phyloP scores from a whole-genome alignment of 2,329 filamentous ascomycete genomes.

The Dothidotthia symphoricarpi region DNA sequence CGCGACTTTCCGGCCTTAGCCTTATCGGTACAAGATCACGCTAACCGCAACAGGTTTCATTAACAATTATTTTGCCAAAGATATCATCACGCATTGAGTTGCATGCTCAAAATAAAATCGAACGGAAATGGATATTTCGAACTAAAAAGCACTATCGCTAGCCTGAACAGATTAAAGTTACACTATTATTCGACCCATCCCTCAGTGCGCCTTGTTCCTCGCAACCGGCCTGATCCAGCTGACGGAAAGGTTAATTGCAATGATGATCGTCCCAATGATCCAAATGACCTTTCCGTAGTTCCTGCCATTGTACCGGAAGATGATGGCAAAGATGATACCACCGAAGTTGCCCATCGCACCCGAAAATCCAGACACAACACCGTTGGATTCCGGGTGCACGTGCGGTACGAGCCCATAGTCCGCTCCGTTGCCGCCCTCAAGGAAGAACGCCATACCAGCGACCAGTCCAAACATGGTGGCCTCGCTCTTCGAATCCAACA shows the following conservation, averaged over 20 bases:
- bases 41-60: background rate
- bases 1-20: conserved; percentile 6
- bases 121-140: too few species aligned
- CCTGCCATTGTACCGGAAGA: conserved; percentile 70
- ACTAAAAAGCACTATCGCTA: too few species aligned
- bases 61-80: too few species aligned
- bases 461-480: conserved; percentile 72
- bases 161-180: too few species aligned
- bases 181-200: conserved; percentile 17
- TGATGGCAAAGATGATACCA: conserved; percentile 76
- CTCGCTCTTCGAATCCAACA: conserved; percentile 58
- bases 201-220: conserved; percentile 43
- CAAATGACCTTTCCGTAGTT: conserved; percentile 70
- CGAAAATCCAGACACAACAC: conserved; percentile 70
- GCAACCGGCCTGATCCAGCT: conserved; percentile 60
- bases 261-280: conserved; percentile 74
- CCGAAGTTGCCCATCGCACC: conserved; percentile 82
- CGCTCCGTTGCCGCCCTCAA: conserved; percentile 78
- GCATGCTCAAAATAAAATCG: too few species aligned
- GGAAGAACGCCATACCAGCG: conserved; percentile 71
- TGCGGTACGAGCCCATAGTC: conserved; percentile 84
- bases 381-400: conserved; percentile 77
- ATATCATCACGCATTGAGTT: too few species aligned
- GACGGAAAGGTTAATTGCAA: conserved; percentile 66
- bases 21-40: conserved; percentile 26